Base-by-base conservation (phyloP, 2,329 filamentous ascomycete genomes). In the Talaromyces amestolkiae region DNA sequence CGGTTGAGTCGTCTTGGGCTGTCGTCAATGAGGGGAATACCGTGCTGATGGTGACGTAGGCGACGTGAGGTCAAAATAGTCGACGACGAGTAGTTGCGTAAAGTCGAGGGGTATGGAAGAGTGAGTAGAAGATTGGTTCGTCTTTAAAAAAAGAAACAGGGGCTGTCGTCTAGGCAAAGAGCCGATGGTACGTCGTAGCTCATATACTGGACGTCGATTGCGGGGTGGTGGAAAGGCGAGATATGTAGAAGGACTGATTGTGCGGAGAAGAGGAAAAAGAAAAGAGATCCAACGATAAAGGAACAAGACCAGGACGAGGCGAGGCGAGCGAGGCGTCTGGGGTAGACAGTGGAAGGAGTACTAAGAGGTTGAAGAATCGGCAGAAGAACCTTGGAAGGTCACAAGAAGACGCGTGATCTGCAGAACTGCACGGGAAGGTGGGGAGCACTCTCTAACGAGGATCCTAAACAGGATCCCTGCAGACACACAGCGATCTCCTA, bases 361-460 rank as follows among this genome's bases (percentile, higher is more conserved):
- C 49, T 53, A 31, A 51, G 47, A 51, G 49, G 49, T 53, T 53
- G 53, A 56, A 59, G 83, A 83, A 76, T 88, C 86, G 72, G 91
- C 86, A 49, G 58, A 56, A 63, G 53, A 61, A 59, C 63, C 58
- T 41, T 53, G 47, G 59, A 63, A 59, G 39, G 53, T 56, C 58
- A 65, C 51, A 45, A 66, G 59, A 43, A 66, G 59, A 63, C 59
- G 64, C 54, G 64, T 66, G 64, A 66, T 66, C 64, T 66, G 51
- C 64, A 49, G 61, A 31, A 63, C 33, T 39, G 41, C 47, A 33
- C 56, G 56, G 63, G 56, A 22, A 41, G 47, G 53, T 58, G 63
- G 63, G 58, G 49, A 54, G 24, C 47, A 22, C 24, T 22, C n/a
- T 22, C 33, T 56, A 13, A 15, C 37, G 53, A 56, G n/a, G 53